These are phyloP conservation scores for Rhodomyrtus psidioides DNA, from an alignment of 441 rosid genomes.

Conservation along the genomic window DNA sequence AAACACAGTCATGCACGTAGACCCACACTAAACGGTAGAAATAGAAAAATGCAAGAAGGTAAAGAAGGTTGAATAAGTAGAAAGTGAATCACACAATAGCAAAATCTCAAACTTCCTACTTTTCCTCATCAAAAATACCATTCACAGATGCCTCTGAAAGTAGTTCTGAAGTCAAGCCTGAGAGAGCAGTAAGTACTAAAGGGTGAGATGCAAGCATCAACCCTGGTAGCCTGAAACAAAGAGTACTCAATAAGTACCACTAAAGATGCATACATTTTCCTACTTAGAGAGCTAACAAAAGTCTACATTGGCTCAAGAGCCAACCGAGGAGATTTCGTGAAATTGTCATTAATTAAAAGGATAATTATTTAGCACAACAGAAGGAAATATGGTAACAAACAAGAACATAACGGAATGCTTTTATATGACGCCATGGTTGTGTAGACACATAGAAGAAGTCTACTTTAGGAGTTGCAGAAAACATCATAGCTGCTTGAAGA, in stretches of 20 bases:
- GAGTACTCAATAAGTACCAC: conserved; percentile 9
- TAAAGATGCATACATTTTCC: not conserved
- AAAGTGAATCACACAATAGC: not conserved
- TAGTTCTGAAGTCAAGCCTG: conserved; percentile 82
- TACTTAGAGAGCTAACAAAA: not conserved
- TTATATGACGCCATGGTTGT: not conserved
- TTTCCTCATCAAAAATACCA: conserved; percentile 42
- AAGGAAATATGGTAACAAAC: not conserved
- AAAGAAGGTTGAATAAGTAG: not conserved
- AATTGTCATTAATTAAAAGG: not conserved
- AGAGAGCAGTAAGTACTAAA: conserved; percentile 79
- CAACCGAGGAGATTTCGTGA: not conserved
- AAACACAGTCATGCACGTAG: not conserved
- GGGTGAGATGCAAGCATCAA: conserved; percentile 90
- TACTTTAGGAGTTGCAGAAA: not conserved
- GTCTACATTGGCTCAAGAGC: not conserved
- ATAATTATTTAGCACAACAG: not conserved
- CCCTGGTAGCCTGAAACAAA: conserved; percentile 79
- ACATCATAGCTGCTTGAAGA: not conserved
- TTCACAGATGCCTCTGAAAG: conserved; percentile 97
- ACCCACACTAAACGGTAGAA: not conserved
- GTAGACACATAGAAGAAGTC: not conserved
- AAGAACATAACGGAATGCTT: not conserved
- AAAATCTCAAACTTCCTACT: not conserved
- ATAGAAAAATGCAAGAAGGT: not conserved